A percentile compares a stretch with the other conserved stretches of the same genome.
Conservation (phyloP, 1,139 yeast species). For the Debaryomyces fabryi region DNA sequence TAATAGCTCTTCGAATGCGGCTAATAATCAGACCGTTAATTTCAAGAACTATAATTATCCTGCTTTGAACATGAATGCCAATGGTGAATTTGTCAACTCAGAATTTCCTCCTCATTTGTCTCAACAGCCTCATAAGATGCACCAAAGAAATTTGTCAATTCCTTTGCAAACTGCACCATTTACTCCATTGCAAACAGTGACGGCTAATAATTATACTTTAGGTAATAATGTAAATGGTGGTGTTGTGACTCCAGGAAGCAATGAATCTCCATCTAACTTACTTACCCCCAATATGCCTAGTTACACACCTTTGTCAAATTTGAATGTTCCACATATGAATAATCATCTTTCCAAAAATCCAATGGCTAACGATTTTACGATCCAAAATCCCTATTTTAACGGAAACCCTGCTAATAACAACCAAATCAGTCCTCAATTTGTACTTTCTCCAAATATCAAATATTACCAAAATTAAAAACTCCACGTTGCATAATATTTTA, state of each 20-base stretch:
- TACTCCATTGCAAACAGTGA: background rate
- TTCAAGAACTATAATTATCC: slow-evolving; percentile 9
- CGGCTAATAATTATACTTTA: slow-evolving; percentile 4
- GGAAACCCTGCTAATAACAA: slow-evolving; percentile 3
- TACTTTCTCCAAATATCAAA: slow-evolving; percentile 6
- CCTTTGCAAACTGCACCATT: background rate
- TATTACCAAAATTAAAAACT: slow-evolving; percentile 6
- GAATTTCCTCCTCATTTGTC: slow-evolving; percentile 5
- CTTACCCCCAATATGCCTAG: background rate
- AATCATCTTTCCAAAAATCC: background rate
- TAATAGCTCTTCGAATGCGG: background rate
- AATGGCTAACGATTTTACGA: slow-evolving; percentile 7
- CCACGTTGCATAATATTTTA: slow-evolving; percentile 5
- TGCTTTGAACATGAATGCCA: slow-evolving; percentile 29
- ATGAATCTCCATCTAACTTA: background rate
- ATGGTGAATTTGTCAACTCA: slow-evolving; percentile 31
- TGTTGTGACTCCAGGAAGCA: background rate
- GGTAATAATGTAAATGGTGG: background rate
- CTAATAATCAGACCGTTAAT: background rate
- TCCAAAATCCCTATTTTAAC: background rate
- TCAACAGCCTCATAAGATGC: background rate
- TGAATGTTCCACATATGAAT: slow-evolving; percentile 3
- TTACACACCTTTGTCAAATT: slow-evolving; percentile 3
- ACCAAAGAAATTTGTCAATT: slow-evolving; percentile 4
- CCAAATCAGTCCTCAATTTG: slow-evolving; percentile 7